Evolutionary conservation across 2,329 filamentous ascomycete species (phyloP).

Genomic region (Scedosporium apiospermum): DNA sequence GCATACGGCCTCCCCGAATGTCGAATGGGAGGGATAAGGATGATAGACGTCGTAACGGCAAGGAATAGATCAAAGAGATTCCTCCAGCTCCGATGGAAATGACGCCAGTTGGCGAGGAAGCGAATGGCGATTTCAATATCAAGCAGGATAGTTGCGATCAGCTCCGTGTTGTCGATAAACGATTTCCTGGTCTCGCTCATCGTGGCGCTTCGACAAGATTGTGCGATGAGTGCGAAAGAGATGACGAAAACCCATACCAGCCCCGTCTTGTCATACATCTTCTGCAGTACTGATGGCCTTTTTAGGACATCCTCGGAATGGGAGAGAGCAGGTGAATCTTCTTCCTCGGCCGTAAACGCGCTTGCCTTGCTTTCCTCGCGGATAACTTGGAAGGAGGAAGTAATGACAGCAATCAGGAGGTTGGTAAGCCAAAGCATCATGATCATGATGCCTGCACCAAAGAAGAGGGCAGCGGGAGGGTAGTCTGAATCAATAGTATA

Average conservation of each 20-base stretch:
- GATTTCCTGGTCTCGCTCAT: constrained; percentile 54
- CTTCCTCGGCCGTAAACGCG: constrained; percentile 75
- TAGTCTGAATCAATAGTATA: constrained; percentile 89
- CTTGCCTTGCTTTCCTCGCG: constrained; percentile 91
- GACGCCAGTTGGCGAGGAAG: constrained; percentile 68
- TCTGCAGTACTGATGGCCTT: constrained; percentile 46
- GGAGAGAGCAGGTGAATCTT: constrained; percentile 13
- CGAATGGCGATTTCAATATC: constrained; percentile 75
- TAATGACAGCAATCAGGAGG: constrained; percentile 90
- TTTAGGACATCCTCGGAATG: constrained; percentile 19
- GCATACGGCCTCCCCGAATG: constrained; percentile 63
- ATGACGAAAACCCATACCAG: constrained; percentile 77
- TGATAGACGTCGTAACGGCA: constrained; percentile 72
- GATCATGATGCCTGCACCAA: constrained; percentile 68
- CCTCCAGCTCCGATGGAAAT: constrained; percentile 62
- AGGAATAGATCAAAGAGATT: constrained; percentile 77
- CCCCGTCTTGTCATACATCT: constrained; percentile 62
- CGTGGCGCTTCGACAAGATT: constrained; percentile 64
- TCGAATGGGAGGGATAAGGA: constrained; percentile 74
- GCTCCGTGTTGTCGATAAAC: constrained; percentile 66
- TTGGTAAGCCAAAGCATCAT: constrained; percentile 96
- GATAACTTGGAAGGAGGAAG: constrained; percentile 96
- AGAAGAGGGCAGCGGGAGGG: constrained; percentile 71
- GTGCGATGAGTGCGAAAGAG: constrained; percentile 66
- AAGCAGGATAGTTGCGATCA: constrained; percentile 67